These are phyloP conservation scores for Theileria sp. DNA, from an alignment of 169 alveolate genomes.

Conservation along the genomic window DNA sequence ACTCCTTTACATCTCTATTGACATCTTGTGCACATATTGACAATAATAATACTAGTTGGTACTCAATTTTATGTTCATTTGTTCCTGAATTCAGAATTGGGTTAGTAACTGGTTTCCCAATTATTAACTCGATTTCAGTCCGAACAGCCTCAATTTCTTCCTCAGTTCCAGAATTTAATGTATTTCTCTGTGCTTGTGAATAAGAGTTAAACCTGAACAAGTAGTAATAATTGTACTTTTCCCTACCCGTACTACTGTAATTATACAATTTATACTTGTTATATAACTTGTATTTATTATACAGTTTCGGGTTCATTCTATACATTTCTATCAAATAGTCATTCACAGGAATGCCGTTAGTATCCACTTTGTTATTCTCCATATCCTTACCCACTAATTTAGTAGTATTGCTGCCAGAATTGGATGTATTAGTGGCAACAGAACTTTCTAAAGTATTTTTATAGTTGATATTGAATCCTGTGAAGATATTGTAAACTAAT, in stretches of 20 bases:
- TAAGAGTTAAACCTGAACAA: background rate
- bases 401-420: background rate
- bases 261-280: background rate
- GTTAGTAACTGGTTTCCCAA: conserved; percentile 32
- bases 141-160: conserved; percentile 19
- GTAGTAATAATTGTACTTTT: conserved; percentile 8
- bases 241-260: background rate
- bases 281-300: conserved; percentile 3
- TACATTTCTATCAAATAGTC: conserved; percentile 35
- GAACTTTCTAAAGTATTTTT: background rate
- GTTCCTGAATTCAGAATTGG: conserved; percentile 38
- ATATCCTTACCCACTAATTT: background rate
- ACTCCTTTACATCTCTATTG: conserved; percentile 59
- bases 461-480: conserved; percentile 8
- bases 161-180: background rate
- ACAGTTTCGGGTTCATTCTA: conserved; percentile 59
- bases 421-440: background rate
- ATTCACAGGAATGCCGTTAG: conserved; percentile 3
- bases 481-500: conserved; percentile 21
- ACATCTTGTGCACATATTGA: conserved; percentile 43
- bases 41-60: conserved; percentile 45
- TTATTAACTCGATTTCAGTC: conserved; percentile 37
- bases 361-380: background rate
- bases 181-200: background rate
- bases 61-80: conserved; percentile 30